Conservation (phyloP, 345 rosid species). For the Microcos paniculata region DNA sequence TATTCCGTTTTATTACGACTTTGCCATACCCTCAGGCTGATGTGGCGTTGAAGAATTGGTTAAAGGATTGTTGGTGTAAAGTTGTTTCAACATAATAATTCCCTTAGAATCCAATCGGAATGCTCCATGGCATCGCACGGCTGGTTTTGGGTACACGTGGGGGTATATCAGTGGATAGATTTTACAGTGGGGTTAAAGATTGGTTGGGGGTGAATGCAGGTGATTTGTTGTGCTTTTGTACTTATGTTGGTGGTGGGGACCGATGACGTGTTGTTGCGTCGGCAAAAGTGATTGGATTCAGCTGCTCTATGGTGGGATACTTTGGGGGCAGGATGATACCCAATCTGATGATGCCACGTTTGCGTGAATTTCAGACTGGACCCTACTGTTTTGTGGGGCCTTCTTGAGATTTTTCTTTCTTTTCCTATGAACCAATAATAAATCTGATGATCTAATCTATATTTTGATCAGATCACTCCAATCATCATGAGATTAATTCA, state of each 20-base stretch:
- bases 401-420: not conserved
- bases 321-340: not conserved
- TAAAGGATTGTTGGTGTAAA: not conserved
- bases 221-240: not conserved
- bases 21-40: not conserved
- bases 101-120: not conserved
- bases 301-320: not conserved
- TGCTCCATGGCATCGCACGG: not conserved
- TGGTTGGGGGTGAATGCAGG: slow-evolving; percentile 5
- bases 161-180: not conserved
- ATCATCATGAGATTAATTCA: not conserved
- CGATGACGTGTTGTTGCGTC: slow-evolving; percentile 28
- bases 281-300: slow-evolving; percentile 15
- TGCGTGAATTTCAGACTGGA: not conserved
- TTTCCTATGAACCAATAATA: not conserved
- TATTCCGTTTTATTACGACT: not conserved
- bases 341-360: slow-evolving; percentile 8
- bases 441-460: not conserved
- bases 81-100: not conserved
- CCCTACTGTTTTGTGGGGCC: not conserved
- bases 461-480: not conserved
- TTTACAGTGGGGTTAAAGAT: not conserved
- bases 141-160: not conserved
- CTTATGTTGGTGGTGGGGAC: not conserved
- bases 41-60: slow-evolving; percentile 17